A percentile compares a stretch with the other conserved stretches of the same genome.
Evolutionary conservation across 805 yeast genomes (phyloP).

Genomic region (Millerozyma acaciae): DNA sequence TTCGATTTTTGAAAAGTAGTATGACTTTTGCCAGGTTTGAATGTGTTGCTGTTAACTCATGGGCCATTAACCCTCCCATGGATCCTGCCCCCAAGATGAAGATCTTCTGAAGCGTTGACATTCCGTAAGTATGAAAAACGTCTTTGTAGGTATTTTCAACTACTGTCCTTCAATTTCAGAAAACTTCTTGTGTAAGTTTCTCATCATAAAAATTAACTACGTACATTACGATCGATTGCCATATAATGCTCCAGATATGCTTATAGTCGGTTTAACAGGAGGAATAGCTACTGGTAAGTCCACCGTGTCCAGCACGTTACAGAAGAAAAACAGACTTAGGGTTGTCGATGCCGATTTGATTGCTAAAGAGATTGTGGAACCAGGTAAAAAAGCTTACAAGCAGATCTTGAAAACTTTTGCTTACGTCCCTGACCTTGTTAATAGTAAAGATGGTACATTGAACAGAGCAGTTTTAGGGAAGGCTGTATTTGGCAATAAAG

Average conservation of each 20-base stretch:
- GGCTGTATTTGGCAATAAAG: constrained; percentile 68
- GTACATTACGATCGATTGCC: neutral
- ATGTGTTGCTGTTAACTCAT: constrained; percentile 36
- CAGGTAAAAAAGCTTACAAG: constrained; percentile 69
- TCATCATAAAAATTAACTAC: too few relatives aligned
- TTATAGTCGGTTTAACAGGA: constrained; percentile 93
- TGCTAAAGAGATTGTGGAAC: constrained; percentile 81
- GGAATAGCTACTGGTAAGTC: constrained; percentile 97
- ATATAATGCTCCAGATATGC: constrained; percentile 47
- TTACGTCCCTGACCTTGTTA: constrained; percentile 47
- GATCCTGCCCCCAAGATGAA: constrained; percentile 52
- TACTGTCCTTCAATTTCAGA: too few relatives aligned
- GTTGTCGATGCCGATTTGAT: constrained; percentile 88
- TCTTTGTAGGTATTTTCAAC: neutral
- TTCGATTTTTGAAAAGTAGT: constrained; percentile 35
- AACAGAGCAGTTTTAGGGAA: constrained; percentile 76
- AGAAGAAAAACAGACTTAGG: constrained; percentile 48
- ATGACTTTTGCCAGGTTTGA: constrained; percentile 39
- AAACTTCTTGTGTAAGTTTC: too few relatives aligned
- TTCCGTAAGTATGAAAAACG: constrained; percentile 1
- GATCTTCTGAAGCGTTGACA: constrained; percentile 14
- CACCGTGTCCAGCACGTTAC: constrained; percentile 67
- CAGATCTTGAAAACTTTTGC: constrained; percentile 61
- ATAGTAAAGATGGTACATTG: constrained; percentile 39
- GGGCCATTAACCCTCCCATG: constrained; percentile 49